A percentile compares a stretch with the other conserved stretches of the same genome.
Evolutionary conservation across 2,329 filamentous ascomycete genomes (phyloP).

Genomic region (Neofusicoccum umdonicola): DNA sequence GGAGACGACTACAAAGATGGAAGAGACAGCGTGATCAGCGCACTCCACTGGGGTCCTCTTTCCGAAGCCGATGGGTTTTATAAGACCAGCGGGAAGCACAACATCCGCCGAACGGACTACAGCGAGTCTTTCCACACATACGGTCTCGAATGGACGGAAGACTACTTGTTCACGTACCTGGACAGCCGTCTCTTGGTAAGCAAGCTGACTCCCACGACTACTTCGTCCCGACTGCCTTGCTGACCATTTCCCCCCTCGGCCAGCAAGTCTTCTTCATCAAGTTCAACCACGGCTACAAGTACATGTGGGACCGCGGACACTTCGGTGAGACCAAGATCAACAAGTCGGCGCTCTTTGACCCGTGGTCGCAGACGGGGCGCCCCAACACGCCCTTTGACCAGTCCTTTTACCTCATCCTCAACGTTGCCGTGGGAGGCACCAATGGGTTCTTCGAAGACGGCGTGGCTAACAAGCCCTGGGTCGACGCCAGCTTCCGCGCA

Average conservation of each 20-base stretch:
- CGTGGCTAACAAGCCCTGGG: slow-evolving; percentile 14
- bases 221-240: not conserved
- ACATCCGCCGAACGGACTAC: slow-evolving; percentile 25
- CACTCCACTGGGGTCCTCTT: slow-evolving; percentile 49
- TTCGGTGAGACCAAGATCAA: slow-evolving; percentile 35
- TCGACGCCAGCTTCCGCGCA: slow-evolving; percentile 10
- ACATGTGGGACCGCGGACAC: slow-evolving; percentile 39
- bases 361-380: slow-evolving; percentile 35
- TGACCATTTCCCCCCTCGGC: not conserved
- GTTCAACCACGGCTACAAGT: slow-evolving; percentile 24
- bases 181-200: slow-evolving; percentile 40
- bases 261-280: slow-evolving; percentile 19
- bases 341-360: slow-evolving; percentile 36
- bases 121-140: slow-evolving; percentile 50
- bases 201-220: not conserved
- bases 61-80: slow-evolving; percentile 27
- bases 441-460: slow-evolving; percentile 17
- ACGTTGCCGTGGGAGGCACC: slow-evolving; percentile 25
- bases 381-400: slow-evolving; percentile 41
- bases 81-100: slow-evolving; percentile 26
- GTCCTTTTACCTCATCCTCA: slow-evolving; percentile 37
- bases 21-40: slow-evolving; percentile 43
- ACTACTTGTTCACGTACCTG: slow-evolving; percentile 55
- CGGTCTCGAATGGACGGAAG: slow-evolving; percentile 53
- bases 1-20: slow-evolving; percentile 40